Base-by-base conservation (phyloP, 192 early-diverging fungal genomes). In the Backusella sp. region DNA sequence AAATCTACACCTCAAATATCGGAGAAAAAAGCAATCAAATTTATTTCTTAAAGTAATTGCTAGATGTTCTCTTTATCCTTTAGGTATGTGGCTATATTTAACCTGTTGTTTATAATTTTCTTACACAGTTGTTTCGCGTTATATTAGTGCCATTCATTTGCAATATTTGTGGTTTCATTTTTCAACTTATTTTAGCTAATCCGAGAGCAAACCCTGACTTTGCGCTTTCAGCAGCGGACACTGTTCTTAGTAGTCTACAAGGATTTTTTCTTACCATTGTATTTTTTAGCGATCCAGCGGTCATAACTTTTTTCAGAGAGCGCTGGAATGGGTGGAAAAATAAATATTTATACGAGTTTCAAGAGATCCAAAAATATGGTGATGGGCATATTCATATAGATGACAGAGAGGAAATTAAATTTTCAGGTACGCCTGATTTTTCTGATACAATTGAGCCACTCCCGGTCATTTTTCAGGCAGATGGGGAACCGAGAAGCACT, bases 241-340 rank as follows among this genome's bases (percentile, higher is more conserved):
- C 23, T 23, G 42, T 12, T 17, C 42, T 71, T 32, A 30, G 42
- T 49, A 71, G 26, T 17, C 12, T 71, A 9, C 70, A 71, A 49
- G 70, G 70, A 12, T 71, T 71, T 14, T 71, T 71, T 32, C 26
- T 71, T 44, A 44, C 70, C 6, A 28, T 71, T 23, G 41, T 71
- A 6, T 71, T 71, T 41, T 71, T 71, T 14, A 71, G 41, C 30
- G 70, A 71, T 32, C 70, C 70, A 49, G 70, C 41, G 6, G 14
- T 49, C 7, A 8, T 46, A 19, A 15, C n/a, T 3, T 30, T 71
- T 15, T 46, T 49, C 5, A 32, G 9, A 49, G 39, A n/a, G 5
- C 4, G 11, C 6, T 46, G 19, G 21, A 32, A 49, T 28, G 2
- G 26, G 5, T 44, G 39, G 23, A 71, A 49, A 23, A 28, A 71